Evolutionary conservation across 140 eudicot genomes (phyloP), one percentile per base, ranked within the genome.

Genomic region (Bidens hawaiensis): DNA sequence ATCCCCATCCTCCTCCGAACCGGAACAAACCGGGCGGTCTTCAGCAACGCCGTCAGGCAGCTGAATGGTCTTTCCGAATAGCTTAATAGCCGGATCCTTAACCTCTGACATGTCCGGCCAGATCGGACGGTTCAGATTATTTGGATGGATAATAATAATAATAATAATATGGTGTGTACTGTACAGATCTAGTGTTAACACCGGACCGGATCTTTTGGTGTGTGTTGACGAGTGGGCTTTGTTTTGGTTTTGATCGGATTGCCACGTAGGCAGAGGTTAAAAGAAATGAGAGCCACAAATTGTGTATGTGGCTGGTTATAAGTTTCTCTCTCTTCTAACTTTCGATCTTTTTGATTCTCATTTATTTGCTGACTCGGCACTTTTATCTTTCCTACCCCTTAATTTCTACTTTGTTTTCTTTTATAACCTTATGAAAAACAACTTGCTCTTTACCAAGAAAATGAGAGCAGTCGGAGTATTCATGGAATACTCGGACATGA

Each of bases 1-100:
- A 2, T 36, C 80, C 34, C 27, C 36, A 42, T 50, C 45, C 5
- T 6, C 6, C 5, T 30, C 36, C 8, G 4, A 9, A 30, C 4
- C 8, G 36, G 36, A 1, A 1, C 1, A 30, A 30, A n/a, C n/a
- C n/a, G n/a, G n/a, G n/a, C n/a, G n/a, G n/a, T n/a, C n/a, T n/a
- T n/a, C n/a, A n/a, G n/a, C n/a, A n/a, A n/a, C n/a, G n/a, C 36
- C 36, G 3, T 38, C 45, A 10, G 45, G 45, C 73, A 85, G 63
- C 70, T 79, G 87, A 71, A 89, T 89, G 22, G 97, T 89, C 75
- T 76, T 80, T 0, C 97, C 97, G 30, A 89, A 89, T 1, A 89
- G 67, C 83, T 86, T 89, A 15, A 89, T 80, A 54, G 84, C 85
- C 3, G 97, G 88, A 71, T 89, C 96, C 34, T 82, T 88, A 1